Conservation (phyloP, 2,329 filamentous ascomycete genomes). For the Botrytis squamosa region DNA sequence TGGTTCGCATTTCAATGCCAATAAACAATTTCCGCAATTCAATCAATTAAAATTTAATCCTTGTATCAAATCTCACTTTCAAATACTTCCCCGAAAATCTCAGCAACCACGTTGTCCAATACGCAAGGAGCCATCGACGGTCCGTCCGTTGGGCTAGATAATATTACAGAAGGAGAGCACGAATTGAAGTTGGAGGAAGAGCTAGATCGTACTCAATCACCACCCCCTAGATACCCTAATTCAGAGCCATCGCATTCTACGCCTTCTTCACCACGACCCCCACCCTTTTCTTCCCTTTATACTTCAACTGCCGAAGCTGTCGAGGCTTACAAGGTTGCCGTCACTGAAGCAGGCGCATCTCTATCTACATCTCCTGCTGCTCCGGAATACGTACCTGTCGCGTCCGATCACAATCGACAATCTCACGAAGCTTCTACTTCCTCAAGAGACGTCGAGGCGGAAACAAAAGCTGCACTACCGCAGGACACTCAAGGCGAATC, state of each 20-base stretch:
- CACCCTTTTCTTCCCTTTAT: constrained; percentile 62
- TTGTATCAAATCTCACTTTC: constrained; percentile 23
- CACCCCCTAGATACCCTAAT: constrained; percentile 59
- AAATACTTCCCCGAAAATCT: constrained; percentile 20
- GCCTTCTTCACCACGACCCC: constrained; percentile 48
- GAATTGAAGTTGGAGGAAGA: constrained; percentile 40
- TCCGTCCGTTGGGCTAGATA: constrained; percentile 44
- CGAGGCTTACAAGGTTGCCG: constrained; percentile 41
- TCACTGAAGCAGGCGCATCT: constrained; percentile 41
- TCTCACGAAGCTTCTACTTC: constrained; percentile 30
- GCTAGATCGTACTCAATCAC: constrained; percentile 46
- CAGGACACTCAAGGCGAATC: constrained; percentile 75
- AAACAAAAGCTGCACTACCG: constrained; percentile 84
- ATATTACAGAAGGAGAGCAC: constrained; percentile 28
- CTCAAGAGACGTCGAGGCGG: constrained; percentile 55
- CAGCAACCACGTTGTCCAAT: constrained; percentile 50
- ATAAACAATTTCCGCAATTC: constrained; percentile 19
- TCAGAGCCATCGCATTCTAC: constrained; percentile 51
- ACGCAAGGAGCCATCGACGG: constrained; percentile 47
- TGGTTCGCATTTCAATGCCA: constrained; percentile 11
- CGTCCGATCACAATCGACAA: constrained; percentile 39
- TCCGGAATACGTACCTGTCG: constrained; percentile 54
- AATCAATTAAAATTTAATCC: constrained; percentile 15
- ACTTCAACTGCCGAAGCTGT: constrained; percentile 42
- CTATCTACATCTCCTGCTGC: constrained; percentile 55